phyloP scores from a whole-genome alignment of 352 stramenopile genomes.

The Pythium plurisporium region DNA sequence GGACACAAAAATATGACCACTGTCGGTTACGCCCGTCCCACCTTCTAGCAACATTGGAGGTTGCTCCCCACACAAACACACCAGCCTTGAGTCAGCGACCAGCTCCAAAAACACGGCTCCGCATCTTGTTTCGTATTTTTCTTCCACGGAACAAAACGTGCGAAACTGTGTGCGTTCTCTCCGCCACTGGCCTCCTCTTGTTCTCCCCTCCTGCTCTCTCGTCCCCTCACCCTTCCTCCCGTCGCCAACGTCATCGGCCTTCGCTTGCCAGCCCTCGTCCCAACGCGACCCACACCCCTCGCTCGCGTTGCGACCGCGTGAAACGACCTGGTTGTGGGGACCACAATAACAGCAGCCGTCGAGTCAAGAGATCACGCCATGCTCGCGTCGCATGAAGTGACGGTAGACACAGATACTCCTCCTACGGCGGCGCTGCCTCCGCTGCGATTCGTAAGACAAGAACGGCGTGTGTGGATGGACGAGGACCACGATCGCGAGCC shows the following conservation, averaged over 20 bases:
- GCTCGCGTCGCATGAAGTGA: not conserved
- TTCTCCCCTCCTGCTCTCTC: not conserved
- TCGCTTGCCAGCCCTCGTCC: no score
- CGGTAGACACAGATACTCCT: not conserved
- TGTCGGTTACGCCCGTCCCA: not conserved
- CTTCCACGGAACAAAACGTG: not conserved
- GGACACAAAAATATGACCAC: conserved; percentile 6
- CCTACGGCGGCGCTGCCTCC: not conserved
- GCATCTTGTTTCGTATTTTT: conserved; percentile 3
- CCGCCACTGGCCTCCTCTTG: not conserved
- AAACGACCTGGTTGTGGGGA: no score
- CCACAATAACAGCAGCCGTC: no score
- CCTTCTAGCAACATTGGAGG: not conserved
- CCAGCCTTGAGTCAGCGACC: not conserved
- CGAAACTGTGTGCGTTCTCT: no score
- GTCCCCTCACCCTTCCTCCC: no score
- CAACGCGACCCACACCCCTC: no score
- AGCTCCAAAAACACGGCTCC: not conserved
- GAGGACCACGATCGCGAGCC: not conserved
- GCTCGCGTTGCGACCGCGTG: no score
- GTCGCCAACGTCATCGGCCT: no score
- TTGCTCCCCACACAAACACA: not conserved
- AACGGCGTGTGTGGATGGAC: not conserved
- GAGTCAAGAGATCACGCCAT: no score
- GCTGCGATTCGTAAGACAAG: not conserved